These are phyloP conservation scores for Colletotrichum sp. DNA, from an alignment of 2,329 filamentous ascomycete species.

Conservation along the genomic window DNA sequence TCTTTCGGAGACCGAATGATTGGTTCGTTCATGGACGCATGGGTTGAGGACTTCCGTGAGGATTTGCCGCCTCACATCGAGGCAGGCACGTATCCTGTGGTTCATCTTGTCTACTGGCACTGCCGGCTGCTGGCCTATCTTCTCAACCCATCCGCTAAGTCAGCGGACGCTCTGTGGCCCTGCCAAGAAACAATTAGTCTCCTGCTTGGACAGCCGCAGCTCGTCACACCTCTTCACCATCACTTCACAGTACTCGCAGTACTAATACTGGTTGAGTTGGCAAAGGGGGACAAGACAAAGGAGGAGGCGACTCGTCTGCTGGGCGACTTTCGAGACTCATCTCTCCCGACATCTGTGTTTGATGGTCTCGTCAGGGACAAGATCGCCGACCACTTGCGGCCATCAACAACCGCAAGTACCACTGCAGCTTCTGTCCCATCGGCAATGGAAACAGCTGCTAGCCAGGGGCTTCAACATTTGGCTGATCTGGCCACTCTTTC, in stretches of 20 bases:
- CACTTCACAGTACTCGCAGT: constrained; percentile 67
- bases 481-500: constrained; percentile 57
- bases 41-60: constrained; percentile 70
- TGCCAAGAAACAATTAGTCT: constrained; percentile 64
- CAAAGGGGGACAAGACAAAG: constrained; percentile 57
- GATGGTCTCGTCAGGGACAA: constrained; percentile 57
- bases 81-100: constrained; percentile 54
- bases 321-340: constrained; percentile 56
- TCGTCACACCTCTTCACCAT: constrained; percentile 69
- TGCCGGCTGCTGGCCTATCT: constrained; percentile 69
- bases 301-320: constrained; percentile 63
- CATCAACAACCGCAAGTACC: constrained; percentile 24
- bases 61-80: constrained; percentile 64
- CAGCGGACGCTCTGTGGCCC: constrained; percentile 64
- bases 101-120: constrained; percentile 75
- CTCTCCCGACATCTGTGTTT: constrained; percentile 57
- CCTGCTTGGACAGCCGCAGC: constrained; percentile 57
- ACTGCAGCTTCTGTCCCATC: constrained; percentile 36
- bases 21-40: constrained; percentile 56
- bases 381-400: constrained; percentile 48
- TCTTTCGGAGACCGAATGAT: constrained; percentile 35
- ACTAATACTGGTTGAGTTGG: constrained; percentile 66
- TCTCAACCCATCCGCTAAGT: constrained; percentile 59
- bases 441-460: constrained; percentile 46
- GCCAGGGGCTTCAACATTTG: constrained; percentile 63